Base-by-base conservation (phyloP, 1,284 basidiomycete genomes). In the Melampsora larici-populina region DNA sequence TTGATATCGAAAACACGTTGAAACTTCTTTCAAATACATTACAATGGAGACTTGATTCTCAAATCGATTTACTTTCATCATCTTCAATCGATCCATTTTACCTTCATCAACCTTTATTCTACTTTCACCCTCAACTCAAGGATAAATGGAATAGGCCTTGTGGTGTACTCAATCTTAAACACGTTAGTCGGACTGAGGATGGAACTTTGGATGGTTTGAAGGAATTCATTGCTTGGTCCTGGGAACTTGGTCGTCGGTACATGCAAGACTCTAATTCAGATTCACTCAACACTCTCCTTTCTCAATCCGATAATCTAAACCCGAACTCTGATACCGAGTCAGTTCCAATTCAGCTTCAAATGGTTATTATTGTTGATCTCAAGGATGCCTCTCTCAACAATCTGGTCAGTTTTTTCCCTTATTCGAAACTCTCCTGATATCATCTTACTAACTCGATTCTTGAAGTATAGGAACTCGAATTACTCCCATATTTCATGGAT, bases 401-500 rank as follows among this genome's bases (percentile, higher is more conserved):
- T 31, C 67, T 78, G 17, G 75, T 78, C 62, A 78, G 75, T 65
- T n/a, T 36, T 24, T 1, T 9, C 13, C 58, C 8, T 21, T 49
- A 4, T 36, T 9, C 3, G 9, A 4, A 36, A 36, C 3, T 4
- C 9, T 9, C 9, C 3, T 26, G 0, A 8, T 33, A n/a, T 64
- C 6, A 15, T 21, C 8, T 26, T 65, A 26, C 24, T 51, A 48
- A 43, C 18, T 9, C 3, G n/a, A n/a, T 29, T 29, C 31, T 63
- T 24, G 24, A 31, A 13, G 40, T 26, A 40, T 58, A 68, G 84
- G 84, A 85, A 79, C 81, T 85, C 24, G 84, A 85, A 73, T 80
- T 85, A 0, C 79, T 84, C 3, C 84, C 84, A 1, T 83, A 82
- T 11, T 74, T 85, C 8, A 72, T 84, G 9, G 80, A 82, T 15